These are phyloP conservation scores for Apiotrichum akiyoshidainum DNA, from an alignment of 1,284 basidiomycete genomes.

Conservation along the genomic window DNA sequence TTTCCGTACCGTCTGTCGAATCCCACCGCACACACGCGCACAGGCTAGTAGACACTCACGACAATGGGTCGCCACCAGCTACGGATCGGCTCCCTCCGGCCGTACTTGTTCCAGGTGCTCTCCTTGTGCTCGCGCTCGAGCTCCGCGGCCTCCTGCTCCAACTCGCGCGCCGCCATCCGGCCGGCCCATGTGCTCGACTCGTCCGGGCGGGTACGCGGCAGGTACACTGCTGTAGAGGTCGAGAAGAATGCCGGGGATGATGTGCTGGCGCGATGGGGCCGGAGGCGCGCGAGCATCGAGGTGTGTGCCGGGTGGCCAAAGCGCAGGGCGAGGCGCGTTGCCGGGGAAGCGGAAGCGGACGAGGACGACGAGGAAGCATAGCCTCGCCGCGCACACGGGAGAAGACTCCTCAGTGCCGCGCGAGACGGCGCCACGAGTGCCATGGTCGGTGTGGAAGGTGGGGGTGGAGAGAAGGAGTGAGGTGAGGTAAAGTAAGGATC, in stretches of 20 bases:
- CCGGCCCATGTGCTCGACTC: too few species aligned
- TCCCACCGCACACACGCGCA: too few species aligned
- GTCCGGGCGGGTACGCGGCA: not conserved
- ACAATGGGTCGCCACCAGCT: constrained; percentile 36
- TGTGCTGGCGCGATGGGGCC: not conserved
- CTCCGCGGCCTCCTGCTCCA: not conserved
- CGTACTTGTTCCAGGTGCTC: constrained; percentile 2
- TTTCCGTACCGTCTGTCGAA: too few species aligned
- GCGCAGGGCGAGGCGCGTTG: not conserved
- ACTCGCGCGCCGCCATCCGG: not conserved
- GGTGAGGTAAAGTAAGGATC: not conserved
- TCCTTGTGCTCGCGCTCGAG: not conserved
- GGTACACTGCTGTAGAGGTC: not conserved
- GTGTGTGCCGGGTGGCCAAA: not conserved
- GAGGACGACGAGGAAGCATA: not conserved
- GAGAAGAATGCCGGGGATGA: not conserved
- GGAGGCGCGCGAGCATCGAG: not conserved
- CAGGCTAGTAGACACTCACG: constrained; percentile 28
- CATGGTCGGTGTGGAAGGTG: not conserved
- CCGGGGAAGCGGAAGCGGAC: not conserved
- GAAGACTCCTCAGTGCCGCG: not conserved
- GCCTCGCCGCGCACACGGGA: not conserved
- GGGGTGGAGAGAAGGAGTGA: not conserved
- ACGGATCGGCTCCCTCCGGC: constrained; percentile 4
- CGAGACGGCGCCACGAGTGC: not conserved